Conservation (phyloP, 257 asterid species). For the Gynochthodes officinalis region DNA sequence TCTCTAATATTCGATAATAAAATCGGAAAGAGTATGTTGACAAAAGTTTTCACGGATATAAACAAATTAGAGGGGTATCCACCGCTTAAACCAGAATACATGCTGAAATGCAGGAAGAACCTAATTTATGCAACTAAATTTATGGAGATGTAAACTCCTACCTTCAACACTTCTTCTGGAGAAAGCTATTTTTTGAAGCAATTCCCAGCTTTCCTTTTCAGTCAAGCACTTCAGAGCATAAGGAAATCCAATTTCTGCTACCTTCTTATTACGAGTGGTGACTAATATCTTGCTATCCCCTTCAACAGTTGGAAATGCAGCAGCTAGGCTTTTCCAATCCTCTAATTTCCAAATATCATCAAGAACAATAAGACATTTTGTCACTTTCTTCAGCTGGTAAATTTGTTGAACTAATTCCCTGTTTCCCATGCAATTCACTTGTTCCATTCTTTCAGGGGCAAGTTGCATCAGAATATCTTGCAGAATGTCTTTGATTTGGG, state of each 20-base stretch:
- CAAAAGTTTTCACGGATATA: too few species aligned
- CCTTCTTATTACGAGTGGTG: not conserved
- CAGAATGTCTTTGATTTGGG: too few species aligned
- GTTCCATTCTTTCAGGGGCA: not conserved
- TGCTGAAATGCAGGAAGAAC: too few species aligned
- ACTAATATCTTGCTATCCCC: slow-evolving; percentile 1
- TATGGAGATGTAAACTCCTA: not conserved
- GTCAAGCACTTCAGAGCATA: not conserved
- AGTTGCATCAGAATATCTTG: too few species aligned
- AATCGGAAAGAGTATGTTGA: too few species aligned
- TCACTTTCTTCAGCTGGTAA: not conserved
- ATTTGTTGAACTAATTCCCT: not conserved
- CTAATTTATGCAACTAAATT: too few species aligned
- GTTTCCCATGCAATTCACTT: not conserved
- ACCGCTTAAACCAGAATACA: too few species aligned
- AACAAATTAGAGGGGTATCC: too few species aligned
- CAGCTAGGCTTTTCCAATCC: not conserved
- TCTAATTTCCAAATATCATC: not conserved
- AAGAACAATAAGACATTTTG: slow-evolving; percentile 1
- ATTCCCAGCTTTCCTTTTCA: not conserved
- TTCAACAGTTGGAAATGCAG: not conserved
- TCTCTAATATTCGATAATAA: too few species aligned
- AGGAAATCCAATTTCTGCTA: not conserved
- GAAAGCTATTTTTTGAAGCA: not conserved
- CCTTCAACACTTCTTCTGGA: not conserved